phyloP scores from a whole-genome alignment of 352 stramenopile genomes.

The Globisporangium canariense region DNA sequence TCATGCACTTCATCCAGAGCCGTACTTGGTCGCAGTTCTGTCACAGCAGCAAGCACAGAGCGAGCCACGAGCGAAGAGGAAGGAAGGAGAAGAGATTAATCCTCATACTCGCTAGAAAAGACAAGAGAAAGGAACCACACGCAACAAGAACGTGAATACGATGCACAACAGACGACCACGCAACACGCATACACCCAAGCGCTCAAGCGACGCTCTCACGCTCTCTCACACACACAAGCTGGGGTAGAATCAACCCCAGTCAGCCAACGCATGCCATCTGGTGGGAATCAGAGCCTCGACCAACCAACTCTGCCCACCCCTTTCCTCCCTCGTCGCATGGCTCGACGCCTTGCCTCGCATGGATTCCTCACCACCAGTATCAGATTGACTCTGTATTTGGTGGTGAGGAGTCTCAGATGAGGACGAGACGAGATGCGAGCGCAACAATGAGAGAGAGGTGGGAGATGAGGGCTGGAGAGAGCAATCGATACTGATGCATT shows the following conservation, averaged over 20 bases:
- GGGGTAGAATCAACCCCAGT: slow-evolving; percentile 2
- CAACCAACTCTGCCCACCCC: background rate
- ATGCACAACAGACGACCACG: background rate
- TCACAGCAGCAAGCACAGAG: slow-evolving; percentile 12
- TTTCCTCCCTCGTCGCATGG: background rate
- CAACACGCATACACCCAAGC: background rate
- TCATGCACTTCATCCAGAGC: slow-evolving; percentile 10
- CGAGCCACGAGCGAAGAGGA: slow-evolving; percentile 10
- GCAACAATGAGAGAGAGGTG: background rate
- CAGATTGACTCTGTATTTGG: background rate
- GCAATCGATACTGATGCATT: slow-evolving; percentile 4
- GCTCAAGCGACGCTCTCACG: background rate
- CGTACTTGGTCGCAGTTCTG: slow-evolving; percentile 13
- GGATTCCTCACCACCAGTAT: background rate
- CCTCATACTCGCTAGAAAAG: slow-evolving; percentile 7
- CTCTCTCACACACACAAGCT: too few species aligned
- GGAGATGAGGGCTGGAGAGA: background rate
- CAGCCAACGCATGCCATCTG: slow-evolving; percentile 1
- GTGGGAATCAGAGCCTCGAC: background rate
- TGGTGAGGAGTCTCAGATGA: background rate
- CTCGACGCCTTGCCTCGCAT: background rate
- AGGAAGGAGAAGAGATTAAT: slow-evolving; percentile 10
- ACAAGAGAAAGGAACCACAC: slow-evolving; percentile 1
- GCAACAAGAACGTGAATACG: slow-evolving; percentile 14
- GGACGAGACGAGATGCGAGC: background rate